Evolutionary conservation across 192 early-diverging fungal genomes (phyloP).

Genomic region (Gonapodya prolifera): DNA sequence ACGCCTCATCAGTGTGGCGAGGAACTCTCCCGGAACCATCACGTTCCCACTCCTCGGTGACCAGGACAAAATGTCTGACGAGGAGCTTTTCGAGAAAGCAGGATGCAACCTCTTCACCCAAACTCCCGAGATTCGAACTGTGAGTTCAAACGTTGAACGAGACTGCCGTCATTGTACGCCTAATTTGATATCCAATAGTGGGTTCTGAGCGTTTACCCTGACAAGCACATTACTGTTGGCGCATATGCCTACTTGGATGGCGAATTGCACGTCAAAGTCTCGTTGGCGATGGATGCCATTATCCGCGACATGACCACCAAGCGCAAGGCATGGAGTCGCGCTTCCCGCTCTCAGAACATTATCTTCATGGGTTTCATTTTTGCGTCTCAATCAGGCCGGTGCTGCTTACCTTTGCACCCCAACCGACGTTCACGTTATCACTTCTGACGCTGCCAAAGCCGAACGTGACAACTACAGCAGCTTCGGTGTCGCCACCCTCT

Average conservation of each 20-base stretch:
- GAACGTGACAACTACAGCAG: background rate
- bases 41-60: slow-evolving; percentile 7
- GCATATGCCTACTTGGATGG: slow-evolving; percentile 10
- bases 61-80: background rate
- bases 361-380: background rate
- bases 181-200: background rate
- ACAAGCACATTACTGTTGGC: background rate
- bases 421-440: slow-evolving; percentile 4
- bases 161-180: background rate
- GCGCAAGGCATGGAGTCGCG: background rate
- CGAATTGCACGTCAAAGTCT: slow-evolving; percentile 9
- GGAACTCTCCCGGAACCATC: slow-evolving; percentile 5
- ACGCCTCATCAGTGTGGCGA: slow-evolving; percentile 2
- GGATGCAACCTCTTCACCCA: slow-evolving; percentile 10
- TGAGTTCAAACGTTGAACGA: too few species aligned
- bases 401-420: slow-evolving; percentile 10
- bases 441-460: background rate
- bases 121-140: slow-evolving; percentile 9
- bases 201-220: slow-evolving; percentile 4
- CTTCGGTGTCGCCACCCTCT: background rate
- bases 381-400: too few species aligned
- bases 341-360: background rate
- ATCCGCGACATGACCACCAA: slow-evolving; percentile 7
- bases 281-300: slow-evolving; percentile 11
- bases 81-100: slow-evolving; percentile 2